These are phyloP conservation scores for Garcia nutans DNA, from an alignment of 345 rosid species.

Conservation along the genomic window DNA sequence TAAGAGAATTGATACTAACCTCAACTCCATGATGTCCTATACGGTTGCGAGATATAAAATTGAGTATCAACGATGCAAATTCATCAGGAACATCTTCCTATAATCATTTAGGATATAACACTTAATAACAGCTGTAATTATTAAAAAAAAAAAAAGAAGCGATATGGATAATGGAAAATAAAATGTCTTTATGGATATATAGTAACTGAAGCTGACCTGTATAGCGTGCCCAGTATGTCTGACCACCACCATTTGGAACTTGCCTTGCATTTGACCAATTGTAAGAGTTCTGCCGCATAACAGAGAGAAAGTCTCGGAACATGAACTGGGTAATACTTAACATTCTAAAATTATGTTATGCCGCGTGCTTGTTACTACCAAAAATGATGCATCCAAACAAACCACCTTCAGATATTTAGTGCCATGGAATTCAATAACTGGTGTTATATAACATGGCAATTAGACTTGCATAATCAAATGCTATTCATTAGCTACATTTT, in stretches of 20 bases:
- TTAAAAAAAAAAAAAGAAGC: no score
- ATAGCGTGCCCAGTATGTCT: conserved; percentile 97
- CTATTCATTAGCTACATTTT: not conserved
- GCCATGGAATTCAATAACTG: not conserved
- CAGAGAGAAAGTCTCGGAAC: conserved; percentile 6
- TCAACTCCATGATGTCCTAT: conserved; percentile 82
- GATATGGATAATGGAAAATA: not conserved
- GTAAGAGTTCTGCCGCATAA: conserved; percentile 65
- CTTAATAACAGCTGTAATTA: not conserved
- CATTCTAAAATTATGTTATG: not conserved
- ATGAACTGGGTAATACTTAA: not conserved
- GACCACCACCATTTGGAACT: conserved; percentile 93
- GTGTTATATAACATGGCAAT: not conserved
- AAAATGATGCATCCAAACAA: not conserved
- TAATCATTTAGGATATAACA: conserved; percentile 14
- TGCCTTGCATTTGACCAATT: conserved; percentile 99
- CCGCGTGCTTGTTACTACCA: not conserved
- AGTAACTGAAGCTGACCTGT: conserved; percentile 51
- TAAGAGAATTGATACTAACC: conserved; percentile 42
- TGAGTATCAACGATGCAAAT: conserved; percentile 58
- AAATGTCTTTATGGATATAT: not conserved
- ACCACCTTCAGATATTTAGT: not conserved
- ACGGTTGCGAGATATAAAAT: conserved; percentile 74
- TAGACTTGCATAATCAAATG: not conserved
- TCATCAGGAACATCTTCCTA: conserved; percentile 98